These are phyloP conservation scores for Solanum tarijense DNA, from an alignment of 257 asterid species.

Conservation along the genomic window DNA sequence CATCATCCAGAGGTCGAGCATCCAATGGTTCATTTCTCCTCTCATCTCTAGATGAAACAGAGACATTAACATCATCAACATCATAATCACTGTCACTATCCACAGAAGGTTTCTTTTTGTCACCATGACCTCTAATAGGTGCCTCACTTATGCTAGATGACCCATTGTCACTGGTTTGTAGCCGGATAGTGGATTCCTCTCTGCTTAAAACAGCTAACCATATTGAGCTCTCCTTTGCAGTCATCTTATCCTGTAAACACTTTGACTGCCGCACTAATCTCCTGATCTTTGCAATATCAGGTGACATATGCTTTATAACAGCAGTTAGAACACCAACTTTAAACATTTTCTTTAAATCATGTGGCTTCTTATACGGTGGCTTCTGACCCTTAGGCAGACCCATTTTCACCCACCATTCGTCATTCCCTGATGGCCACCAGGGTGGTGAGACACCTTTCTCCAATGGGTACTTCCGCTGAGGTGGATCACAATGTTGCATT, in stretches of 20 bases:
- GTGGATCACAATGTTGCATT: constrained; percentile 63
- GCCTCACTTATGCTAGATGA: constrained; percentile 58
- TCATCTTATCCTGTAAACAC: constrained; percentile 87
- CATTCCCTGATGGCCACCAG: constrained; percentile 69
- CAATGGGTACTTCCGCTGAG: constrained; percentile 49
- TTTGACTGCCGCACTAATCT: constrained; percentile 50
- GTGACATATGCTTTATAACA: constrained; percentile 79
- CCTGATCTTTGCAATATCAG: constrained; percentile 61
- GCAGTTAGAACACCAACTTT: constrained; percentile 59
- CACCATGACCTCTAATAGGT: constrained; percentile 31
- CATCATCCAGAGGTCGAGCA: constrained; percentile 3
- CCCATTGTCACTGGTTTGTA: constrained; percentile 57
- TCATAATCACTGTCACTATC: constrained; percentile 72
- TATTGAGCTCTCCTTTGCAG: constrained; percentile 71
- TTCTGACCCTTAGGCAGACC: constrained; percentile 40
- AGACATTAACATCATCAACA: constrained; percentile 43
- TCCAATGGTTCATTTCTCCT: constrained; percentile 25
- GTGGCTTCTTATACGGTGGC: constrained; percentile 60
- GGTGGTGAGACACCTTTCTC: constrained; percentile 56
- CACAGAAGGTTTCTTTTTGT: constrained; percentile 36
- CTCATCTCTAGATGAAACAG: constrained; percentile 58
- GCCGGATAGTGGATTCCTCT: constrained; percentile 50
- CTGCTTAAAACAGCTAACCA: constrained; percentile 62
- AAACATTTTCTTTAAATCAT: constrained; percentile 60
- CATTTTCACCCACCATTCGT: constrained; percentile 58